Conservation (phyloP, 805 yeast genomes). For the Metschnikowia anglica region DNA sequence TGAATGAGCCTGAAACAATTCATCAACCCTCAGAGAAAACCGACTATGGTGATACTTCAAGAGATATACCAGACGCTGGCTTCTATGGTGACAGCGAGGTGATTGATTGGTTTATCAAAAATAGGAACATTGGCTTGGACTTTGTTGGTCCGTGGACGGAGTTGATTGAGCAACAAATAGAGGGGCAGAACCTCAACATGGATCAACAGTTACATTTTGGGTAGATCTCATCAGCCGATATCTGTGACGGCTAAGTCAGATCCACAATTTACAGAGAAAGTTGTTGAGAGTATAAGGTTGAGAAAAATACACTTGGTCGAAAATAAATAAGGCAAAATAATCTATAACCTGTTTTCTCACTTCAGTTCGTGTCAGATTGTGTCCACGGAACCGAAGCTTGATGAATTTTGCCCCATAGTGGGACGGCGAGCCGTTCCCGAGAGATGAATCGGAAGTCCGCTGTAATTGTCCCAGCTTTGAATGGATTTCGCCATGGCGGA, state of each 20-base stretch:
- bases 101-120: slow-evolving; percentile 45
- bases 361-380: not conserved
- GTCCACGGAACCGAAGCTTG: not conserved
- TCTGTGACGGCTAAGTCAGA: not conserved
- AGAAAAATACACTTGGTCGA: too few species aligned
- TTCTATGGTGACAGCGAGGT: slow-evolving; percentile 39
- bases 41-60: not conserved
- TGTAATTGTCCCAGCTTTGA: slow-evolving; percentile 29
- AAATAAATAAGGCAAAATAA: too few species aligned
- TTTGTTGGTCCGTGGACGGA: slow-evolving; percentile 76
- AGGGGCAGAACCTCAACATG: slow-evolving; percentile 17
- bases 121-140: slow-evolving; percentile 37
- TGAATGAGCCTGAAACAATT: slow-evolving; percentile 15
- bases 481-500: slow-evolving; percentile 25
- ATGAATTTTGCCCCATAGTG: not conserved
- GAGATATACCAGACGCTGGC: slow-evolving; percentile 19
- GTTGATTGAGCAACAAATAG: slow-evolving; percentile 67
- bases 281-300: too few species aligned
- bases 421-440: slow-evolving; percentile 17
- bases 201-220: slow-evolving; percentile 10
- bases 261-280: too few species aligned
- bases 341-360: too few species aligned
- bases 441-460: slow-evolving; percentile 23
- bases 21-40: not conserved
- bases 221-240: not conserved